phyloP scores from a whole-genome alignment of 2,329 filamentous ascomycete genomes.

The Pseudocercospora vitis region DNA sequence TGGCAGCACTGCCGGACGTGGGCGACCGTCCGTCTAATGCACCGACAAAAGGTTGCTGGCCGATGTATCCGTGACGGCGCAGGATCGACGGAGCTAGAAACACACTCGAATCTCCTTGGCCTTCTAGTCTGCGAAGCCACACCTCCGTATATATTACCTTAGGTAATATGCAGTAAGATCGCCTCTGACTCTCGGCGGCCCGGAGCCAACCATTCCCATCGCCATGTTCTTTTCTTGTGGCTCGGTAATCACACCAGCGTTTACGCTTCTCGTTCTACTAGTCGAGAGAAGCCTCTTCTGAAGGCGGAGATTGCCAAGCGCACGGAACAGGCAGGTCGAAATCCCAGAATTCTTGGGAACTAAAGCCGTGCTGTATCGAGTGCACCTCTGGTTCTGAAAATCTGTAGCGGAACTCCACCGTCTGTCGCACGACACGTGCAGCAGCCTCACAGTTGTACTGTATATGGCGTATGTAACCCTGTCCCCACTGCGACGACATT shows the following conservation, averaged over 20 bases:
- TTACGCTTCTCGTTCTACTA: background rate
- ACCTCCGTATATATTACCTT: constrained; percentile 16
- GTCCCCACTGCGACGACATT: background rate
- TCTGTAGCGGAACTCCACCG: constrained; percentile 9
- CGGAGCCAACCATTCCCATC: constrained; percentile 1
- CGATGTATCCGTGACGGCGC: constrained; percentile 20
- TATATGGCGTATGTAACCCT: background rate
- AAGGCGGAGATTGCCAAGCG: constrained; percentile 1
- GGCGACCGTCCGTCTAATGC: background rate
- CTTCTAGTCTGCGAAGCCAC: constrained; percentile 19
- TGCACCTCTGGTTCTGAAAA: constrained; percentile 11
- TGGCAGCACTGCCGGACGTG: constrained; percentile 7
- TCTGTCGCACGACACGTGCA: constrained; percentile 2
- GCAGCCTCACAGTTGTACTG: background rate
- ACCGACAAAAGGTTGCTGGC: constrained; percentile 17
- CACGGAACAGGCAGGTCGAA: constrained; percentile 3
- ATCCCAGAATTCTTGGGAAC: background rate
- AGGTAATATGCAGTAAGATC: constrained; percentile 14
- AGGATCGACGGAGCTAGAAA: constrained; percentile 27
- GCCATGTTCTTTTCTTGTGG: background rate
- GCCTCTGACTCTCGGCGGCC: background rate
- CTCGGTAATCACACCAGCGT: background rate
- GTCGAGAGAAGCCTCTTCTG: no score
- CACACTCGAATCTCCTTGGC: constrained; percentile 21
- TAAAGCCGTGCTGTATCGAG: background rate